Conservation (phyloP, 1,284 basidiomycete species). For the Marasmius oreades region DNA sequence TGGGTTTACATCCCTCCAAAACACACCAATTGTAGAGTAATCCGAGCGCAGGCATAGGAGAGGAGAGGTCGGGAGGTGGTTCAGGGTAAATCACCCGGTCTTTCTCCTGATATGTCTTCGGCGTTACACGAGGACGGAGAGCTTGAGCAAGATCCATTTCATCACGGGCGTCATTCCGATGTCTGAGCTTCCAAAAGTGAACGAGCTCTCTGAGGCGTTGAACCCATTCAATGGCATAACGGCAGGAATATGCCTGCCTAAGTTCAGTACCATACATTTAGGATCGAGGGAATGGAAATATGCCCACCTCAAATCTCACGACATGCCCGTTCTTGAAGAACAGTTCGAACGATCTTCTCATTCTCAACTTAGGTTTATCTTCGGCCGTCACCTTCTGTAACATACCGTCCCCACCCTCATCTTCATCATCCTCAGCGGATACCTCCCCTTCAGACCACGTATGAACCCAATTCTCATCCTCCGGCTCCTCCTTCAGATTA, state of each 20-base stretch:
- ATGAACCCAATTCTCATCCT: slow-evolving; percentile 36
- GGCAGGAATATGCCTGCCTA: slow-evolving; percentile 56
- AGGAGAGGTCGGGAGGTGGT: slow-evolving; percentile 45
- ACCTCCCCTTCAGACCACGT: slow-evolving; percentile 35
- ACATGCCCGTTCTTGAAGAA: slow-evolving; percentile 66
- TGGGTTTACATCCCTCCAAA: slow-evolving; percentile 68
- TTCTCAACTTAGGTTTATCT: slow-evolving; percentile 49
- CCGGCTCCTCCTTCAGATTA: slow-evolving; percentile 26
- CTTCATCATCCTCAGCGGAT: slow-evolving; percentile 48
- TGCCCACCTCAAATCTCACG: slow-evolving; percentile 69
- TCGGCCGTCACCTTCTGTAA: slow-evolving; percentile 30
- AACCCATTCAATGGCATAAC: slow-evolving; percentile 76
- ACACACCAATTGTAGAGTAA: slow-evolving; percentile 80
- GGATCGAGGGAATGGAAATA: neutral
- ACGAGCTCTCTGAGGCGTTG: slow-evolving; percentile 63
- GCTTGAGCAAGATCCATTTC: slow-evolving; percentile 76
- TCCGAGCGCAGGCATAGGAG: slow-evolving; percentile 52
- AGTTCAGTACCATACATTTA: slow-evolving; percentile 1
- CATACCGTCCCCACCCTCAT: slow-evolving; percentile 66
- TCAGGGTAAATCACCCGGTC: slow-evolving; percentile 44
- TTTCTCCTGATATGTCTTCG: slow-evolving; percentile 40
- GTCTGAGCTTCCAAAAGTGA: slow-evolving; percentile 73
- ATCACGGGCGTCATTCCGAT: slow-evolving; percentile 64
- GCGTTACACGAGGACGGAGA: slow-evolving; percentile 54
- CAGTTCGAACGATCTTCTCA: slow-evolving; percentile 76